phyloP scores from a whole-genome alignment of 768 basidiomycete genomes.

The Boletus speciosus region DNA sequence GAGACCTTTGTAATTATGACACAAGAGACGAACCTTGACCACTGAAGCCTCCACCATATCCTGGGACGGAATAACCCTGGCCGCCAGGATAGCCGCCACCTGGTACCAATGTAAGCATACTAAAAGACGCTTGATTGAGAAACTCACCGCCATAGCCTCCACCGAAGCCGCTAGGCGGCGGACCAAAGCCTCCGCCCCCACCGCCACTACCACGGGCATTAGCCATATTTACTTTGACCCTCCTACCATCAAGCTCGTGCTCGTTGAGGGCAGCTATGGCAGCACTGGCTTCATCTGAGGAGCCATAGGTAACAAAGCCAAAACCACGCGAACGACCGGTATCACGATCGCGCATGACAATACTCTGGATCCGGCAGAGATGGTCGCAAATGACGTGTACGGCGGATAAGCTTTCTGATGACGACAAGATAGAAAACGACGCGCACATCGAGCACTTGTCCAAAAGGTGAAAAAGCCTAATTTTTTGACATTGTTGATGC shows the following conservation, averaged over 20 bases:
- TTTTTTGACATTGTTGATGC: conserved; percentile 19
- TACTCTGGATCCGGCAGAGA: conserved; percentile 57
- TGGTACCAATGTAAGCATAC: conserved; percentile 17
- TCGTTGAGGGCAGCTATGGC: conserved; percentile 83
- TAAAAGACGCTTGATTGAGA: background rate
- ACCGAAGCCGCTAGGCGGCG: conserved; percentile 33
- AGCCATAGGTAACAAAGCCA: conserved; percentile 85
- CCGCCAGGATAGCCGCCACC: conserved; percentile 31
- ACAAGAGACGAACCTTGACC: conserved; percentile 7
- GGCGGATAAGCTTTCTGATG: conserved; percentile 21
- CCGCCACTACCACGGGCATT: conserved; percentile 65
- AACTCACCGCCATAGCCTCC: conserved; percentile 27
- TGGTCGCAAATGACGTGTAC: conserved; percentile 25
- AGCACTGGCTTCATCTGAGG: conserved; percentile 61
- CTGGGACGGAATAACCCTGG: conserved; percentile 20
- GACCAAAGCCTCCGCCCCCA: conserved; percentile 32
- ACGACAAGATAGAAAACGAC: conserved; percentile 32
- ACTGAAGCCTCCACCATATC: conserved; percentile 25
- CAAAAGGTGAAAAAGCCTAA: conserved; percentile 81
- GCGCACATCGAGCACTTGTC: conserved; percentile 91
- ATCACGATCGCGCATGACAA: conserved; percentile 98
- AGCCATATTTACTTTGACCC: conserved; percentile 85
- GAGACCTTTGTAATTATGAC: background rate
- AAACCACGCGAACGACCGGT: conserved; percentile 97
- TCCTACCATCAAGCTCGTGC: conserved; percentile 88